Conservation (phyloP, 2,329 filamentous ascomycete species). For the Graphium sp. region DNA sequence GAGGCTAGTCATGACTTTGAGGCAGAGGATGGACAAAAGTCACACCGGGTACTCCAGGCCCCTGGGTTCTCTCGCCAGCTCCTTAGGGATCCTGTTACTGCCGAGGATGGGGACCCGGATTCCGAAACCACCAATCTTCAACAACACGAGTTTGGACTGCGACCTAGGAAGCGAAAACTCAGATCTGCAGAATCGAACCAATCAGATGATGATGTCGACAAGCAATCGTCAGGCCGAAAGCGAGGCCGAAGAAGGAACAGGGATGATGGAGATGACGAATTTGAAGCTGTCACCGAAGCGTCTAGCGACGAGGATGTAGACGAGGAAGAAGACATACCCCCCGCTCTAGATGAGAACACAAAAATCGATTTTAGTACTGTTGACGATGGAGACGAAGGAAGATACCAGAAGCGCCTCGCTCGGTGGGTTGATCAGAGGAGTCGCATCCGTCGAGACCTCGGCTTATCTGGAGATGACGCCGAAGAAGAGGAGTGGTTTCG, state of each 20-base stretch:
- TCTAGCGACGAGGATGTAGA: conserved; percentile 1
- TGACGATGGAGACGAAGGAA: conserved; percentile 76
- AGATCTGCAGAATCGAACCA: conserved; percentile 11
- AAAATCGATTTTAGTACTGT: conserved; percentile 37
- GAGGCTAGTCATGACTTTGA: conserved; percentile 16
- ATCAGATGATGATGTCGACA: conserved; percentile 9
- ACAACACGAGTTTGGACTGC: conserved; percentile 34
- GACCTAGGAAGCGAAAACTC: conserved; percentile 29
- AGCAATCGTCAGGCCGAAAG: conserved; percentile 1
- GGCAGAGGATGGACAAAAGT: conserved; percentile 31
- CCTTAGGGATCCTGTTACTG: conserved; percentile 1
- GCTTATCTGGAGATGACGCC: conserved; percentile 18
- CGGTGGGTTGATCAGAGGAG: conserved; percentile 42
- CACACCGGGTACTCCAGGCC: conserved; percentile 55
- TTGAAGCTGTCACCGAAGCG: conserved; percentile 1
- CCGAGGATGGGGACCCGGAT: conserved; percentile 1
- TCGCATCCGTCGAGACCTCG: conserved; percentile 5
- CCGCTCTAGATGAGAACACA: too few relatives aligned
- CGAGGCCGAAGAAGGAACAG: conserved; percentile 2
- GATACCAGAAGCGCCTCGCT: conserved; percentile 60
- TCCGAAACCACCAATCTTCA: not conserved
- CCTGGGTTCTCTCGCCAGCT: conserved; percentile 45
- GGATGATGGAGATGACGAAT: conserved; percentile 4
- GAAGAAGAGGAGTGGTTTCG: conserved; percentile 58
- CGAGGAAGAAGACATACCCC: conserved; percentile 2